Percentiles rank a stretch among this genome's conserved stretches.
Conservation (phyloP, 2,329 filamentous ascomycete species). For the Diaporthe citri region DNA sequence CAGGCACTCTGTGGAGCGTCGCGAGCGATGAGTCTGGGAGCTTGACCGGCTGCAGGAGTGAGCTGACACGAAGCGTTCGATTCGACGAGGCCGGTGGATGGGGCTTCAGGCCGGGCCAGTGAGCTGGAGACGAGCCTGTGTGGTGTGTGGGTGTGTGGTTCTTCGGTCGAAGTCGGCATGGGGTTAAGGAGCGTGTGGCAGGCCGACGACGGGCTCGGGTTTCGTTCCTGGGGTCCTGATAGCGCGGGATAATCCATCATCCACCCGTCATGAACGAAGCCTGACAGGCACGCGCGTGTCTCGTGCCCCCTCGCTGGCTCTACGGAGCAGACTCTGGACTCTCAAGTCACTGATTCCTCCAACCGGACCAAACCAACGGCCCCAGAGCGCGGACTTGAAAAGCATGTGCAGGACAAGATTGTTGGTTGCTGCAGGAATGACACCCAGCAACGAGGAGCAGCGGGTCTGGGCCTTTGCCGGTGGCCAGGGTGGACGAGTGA, state of each 20-base stretch:
- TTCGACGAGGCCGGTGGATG: constrained; percentile 33
- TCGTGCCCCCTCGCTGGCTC: constrained; percentile 1
- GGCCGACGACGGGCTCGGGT: constrained; percentile 27
- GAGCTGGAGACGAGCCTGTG: constrained; percentile 24
- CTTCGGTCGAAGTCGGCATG: constrained; percentile 19
- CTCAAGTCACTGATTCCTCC: constrained; percentile 13
- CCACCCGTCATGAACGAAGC: constrained; percentile 20
- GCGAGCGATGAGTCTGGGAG: constrained; percentile 51
- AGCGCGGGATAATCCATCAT: constrained; percentile 18
- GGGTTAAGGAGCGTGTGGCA: constrained; percentile 11
- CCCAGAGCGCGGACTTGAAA: not conserved
- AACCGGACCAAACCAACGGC: constrained; percentile 16
- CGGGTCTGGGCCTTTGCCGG: constrained; percentile 23
- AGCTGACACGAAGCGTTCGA: constrained; percentile 37
- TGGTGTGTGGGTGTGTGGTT: constrained; percentile 19
- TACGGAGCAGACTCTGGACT: not conserved
- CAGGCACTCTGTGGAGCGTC: constrained; percentile 51
- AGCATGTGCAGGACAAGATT: constrained; percentile 9
- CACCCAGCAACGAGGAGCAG: constrained; percentile 15
- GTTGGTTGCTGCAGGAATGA: constrained; percentile 25
- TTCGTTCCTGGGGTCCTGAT: constrained; percentile 17
- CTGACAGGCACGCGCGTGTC: constrained; percentile 1
- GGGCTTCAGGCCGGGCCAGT: constrained; percentile 36
- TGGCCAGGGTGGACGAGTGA: constrained; percentile 36
- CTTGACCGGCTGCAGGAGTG: constrained; percentile 39